Conservation (phyloP, 306 rosid genomes). For the Malus asiatica region DNA sequence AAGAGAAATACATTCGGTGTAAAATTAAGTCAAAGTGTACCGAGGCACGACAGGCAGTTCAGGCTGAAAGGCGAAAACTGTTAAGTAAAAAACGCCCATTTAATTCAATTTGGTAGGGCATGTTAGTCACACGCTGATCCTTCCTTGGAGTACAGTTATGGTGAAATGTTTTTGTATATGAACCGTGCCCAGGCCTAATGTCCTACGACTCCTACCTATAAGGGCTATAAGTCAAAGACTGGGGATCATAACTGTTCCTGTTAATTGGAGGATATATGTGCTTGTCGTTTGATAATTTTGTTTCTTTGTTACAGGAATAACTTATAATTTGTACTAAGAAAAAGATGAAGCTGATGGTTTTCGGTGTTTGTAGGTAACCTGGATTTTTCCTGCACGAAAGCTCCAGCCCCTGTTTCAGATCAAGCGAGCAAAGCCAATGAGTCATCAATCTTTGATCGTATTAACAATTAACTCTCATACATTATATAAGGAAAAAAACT, state of each 20-base stretch:
- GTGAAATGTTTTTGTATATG: background rate
- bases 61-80: background rate
- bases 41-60: background rate
- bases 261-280: background rate
- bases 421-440: constrained; percentile 27
- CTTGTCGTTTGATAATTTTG: background rate
- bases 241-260: background rate
- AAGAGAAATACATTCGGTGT: background rate
- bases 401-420: constrained; percentile 46
- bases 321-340: background rate
- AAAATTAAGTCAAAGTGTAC: background rate
- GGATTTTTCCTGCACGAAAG: constrained; percentile 44
- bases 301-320: background rate
- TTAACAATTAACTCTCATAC: background rate
- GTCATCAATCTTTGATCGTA: constrained; percentile 56
- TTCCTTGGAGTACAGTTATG: background rate
- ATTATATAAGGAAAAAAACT: background rate
- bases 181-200: too few species aligned
- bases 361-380: constrained; percentile 44
- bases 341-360: constrained; percentile 13
- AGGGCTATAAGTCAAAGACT: background rate
- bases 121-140: background rate
- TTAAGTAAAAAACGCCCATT: too few species aligned
- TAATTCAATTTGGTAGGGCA: background rate
- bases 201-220: too few species aligned